Base-by-base conservation (phyloP, 2,329 filamentous ascomycete genomes). In the Epichloe gansuensis region DNA sequence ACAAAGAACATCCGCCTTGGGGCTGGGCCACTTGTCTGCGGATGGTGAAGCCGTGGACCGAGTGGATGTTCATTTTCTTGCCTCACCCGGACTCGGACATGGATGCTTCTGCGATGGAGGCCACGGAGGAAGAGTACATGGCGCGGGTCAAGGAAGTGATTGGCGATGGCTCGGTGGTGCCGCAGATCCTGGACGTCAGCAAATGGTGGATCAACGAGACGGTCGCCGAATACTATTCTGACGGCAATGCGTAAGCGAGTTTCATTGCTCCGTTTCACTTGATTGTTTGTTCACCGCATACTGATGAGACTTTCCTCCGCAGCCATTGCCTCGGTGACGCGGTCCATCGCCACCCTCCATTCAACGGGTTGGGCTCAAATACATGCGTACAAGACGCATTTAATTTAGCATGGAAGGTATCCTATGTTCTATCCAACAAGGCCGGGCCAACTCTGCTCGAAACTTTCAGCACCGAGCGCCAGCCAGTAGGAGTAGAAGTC, bases 11-110 rank as follows among this genome's bases (percentile, higher is more conserved):
- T 51, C 74, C 75, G 0, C 67, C 67, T 0, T 82, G 76, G 64
- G 77, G 70, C 0, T 78, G 75, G 72, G 66, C 67, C 35, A 65
- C 62, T 3, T 64, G 80, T 56, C 68, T 75, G 2, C 69, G 81
- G 25, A 83, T 84, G 79, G 78, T 84, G 4, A 80, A 76, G 65
- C 75, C 80, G 0, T 84, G 80, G 80, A 61, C 76, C 56, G 76
- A 84, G 66, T 85, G 80, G 79, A 71, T 80, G 67, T 77, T 78
- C 45, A 77, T 79, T 52, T 62, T 81, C 15, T 66, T 82, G 15
- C 73, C 76, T 0, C 60, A 61, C 8, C 69, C 67, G 0, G 68
- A 68, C 3, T 61, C 62, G 17, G 65, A 72, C 48, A 56, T 69
- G 12, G 62, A 60, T 21, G 17, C 4, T 17, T 6, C 23, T 7